Evolutionary conservation across 805 yeast genomes (phyloP).

Genomic region (Yarrowia sp.): DNA sequence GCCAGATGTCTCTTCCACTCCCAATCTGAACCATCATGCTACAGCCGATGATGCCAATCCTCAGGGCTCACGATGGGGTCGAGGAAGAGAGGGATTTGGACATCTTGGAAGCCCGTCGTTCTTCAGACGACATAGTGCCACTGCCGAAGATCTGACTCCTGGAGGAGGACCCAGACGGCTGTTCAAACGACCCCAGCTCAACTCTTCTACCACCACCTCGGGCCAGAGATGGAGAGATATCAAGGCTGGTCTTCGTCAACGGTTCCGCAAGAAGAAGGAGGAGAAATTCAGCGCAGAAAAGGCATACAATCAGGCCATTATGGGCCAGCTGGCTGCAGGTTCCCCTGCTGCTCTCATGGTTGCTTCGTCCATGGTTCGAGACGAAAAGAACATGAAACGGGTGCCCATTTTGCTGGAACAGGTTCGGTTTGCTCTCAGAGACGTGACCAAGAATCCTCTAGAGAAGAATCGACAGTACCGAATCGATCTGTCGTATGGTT

Average conservation of each 20-base stretch:
- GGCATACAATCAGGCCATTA: constrained; percentile 17
- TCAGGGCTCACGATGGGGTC: background rate
- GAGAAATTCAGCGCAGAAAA: background rate
- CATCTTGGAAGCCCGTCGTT: constrained; percentile 10
- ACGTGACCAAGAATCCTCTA: constrained; percentile 38
- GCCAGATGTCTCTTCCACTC: background rate
- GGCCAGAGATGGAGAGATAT: constrained; percentile 20
- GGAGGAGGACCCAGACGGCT: constrained; percentile 1
- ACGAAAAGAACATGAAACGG: constrained; percentile 56
- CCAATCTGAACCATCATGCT: background rate
- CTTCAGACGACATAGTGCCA: constrained; percentile 14
- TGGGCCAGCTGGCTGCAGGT: constrained; percentile 42
- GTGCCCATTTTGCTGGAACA: constrained; percentile 80
- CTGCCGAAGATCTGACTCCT: background rate
- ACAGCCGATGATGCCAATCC: background rate
- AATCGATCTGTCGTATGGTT: constrained; percentile 85
- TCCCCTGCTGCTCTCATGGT: constrained; percentile 47
- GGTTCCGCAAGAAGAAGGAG: constrained; percentile 21
- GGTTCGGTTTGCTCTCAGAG: constrained; percentile 58
- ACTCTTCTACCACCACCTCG: background rate
- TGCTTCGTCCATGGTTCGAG: constrained; percentile 70
- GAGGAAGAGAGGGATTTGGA: constrained; percentile 3
- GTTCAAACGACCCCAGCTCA: constrained; percentile 2
- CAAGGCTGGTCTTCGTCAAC: constrained; percentile 14
- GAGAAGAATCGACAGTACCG: constrained; percentile 47